Evolutionary conservation across 2,329 filamentous ascomycete species (phyloP), one percentile per base, ranked within the genome.

Genomic region (Pseudofabraea citricarpa): DNA sequence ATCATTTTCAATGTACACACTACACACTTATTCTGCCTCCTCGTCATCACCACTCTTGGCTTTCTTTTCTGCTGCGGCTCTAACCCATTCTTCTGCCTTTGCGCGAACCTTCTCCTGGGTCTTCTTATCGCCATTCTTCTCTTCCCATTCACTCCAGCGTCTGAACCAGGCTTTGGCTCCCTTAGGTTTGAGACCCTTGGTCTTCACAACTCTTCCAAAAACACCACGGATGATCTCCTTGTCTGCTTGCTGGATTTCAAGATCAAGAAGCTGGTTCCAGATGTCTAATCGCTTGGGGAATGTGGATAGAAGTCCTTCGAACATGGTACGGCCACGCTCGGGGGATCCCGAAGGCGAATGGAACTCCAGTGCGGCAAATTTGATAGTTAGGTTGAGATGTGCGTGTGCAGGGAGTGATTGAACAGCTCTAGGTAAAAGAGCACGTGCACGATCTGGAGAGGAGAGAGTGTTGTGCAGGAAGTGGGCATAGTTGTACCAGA

Each of bases 401-500:
- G 74, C 67, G 50, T 75, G 76, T 16, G 72, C 64, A 20, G 85
- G 83, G 3, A 98, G 80, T 6, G 87, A 86, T 67, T 97, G 90
- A 8, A 86, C 82, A 13, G 93, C 91, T 32, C 91, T 85, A 3
- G 84, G 75, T 5, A 97, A 79, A 12, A 98, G 78, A 1, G 80
- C 81, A 43, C 90, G 84, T 3, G 83, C 87, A 6, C 83, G 79
- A n/a, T 84, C 83, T 1, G 89, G 79, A 9, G 84, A 75, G 45
- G 77, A 72, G 47, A 79, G 69, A 1, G 80, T 86, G 46, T 85
- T 82, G 68, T 95, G 85, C 44, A 98, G 75, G 75, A 96, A 97
- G 57, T 86, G 85, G 19, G 90, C 91, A 66, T 96, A 97, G 71
- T 97, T 96, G 65, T 85, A 75, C 88, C 90, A 98, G 54, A 96